phyloP scores from a whole-genome alignment of 352 stramenopile genomes.

The Phytophthora fragariae region DNA sequence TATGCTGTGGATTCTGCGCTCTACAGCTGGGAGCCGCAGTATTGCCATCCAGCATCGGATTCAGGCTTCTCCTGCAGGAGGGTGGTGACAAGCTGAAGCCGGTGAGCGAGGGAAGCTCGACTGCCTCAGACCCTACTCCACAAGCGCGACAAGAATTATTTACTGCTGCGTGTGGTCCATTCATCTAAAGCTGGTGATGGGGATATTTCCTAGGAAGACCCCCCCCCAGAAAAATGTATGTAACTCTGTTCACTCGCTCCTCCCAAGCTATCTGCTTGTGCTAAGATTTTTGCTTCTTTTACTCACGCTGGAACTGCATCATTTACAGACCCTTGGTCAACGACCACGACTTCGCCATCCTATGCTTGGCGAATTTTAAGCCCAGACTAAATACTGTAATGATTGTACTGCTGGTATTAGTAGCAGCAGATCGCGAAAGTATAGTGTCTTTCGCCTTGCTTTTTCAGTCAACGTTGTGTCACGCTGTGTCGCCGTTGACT shows the following conservation, averaged over 20 bases:
- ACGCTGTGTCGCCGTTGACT: too few species aligned
- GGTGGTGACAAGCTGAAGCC: constrained; percentile 14
- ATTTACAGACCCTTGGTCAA: too few species aligned
- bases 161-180: constrained; percentile 37
- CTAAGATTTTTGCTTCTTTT: too few species aligned
- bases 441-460: too few species aligned
- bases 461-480: too few species aligned
- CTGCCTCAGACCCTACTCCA: constrained; percentile 1
- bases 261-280: too few species aligned
- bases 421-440: too few species aligned
- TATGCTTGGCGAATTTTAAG: too few species aligned
- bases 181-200: constrained; percentile 52
- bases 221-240: constrained; percentile 44
- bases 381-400: too few species aligned
- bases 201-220: constrained; percentile 44
- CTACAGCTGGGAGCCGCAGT: constrained; percentile 13
- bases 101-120: constrained; percentile 12
- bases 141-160: constrained; percentile 40
- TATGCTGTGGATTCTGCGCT: constrained; percentile 11
- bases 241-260: constrained; percentile 43
- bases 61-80: constrained; percentile 5
- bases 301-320: too few species aligned
- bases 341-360: too few species aligned
- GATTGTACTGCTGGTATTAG: too few species aligned
- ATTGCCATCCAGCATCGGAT: constrained; percentile 10